Base-by-base conservation (phyloP, 2,329 filamentous ascomycete species). In the Ophiobolus disseminans region DNA sequence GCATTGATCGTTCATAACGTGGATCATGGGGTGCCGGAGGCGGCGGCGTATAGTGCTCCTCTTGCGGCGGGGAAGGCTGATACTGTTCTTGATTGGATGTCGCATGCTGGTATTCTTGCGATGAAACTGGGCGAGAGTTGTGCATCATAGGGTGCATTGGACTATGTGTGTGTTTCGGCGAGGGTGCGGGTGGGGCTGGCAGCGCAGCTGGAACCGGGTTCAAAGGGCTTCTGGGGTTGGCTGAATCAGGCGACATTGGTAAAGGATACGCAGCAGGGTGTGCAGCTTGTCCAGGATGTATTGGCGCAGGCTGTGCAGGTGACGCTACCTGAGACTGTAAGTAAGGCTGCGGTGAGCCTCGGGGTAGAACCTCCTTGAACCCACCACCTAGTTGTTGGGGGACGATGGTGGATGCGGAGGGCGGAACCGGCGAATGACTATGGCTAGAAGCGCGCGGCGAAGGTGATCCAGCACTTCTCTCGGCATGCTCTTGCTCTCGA, bases 341-440 rank as follows among this genome's bases (percentile, higher is more conserved):
- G 45, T 68, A 65, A 23, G 64, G 57, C 19, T 70, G 66, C 5
- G 66, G 60, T 22, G 67, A 65, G 43, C 46, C 58, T 17, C 65
- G 64, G 8, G 71, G 71, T 23, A 72, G 48, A 9, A 74, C 49
- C 40, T 74, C 71, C 22, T 63, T 61, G 44, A 71, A 74, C 6
- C 69, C 70, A 23, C 66, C 62, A 16, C 52, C 58, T 4, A 57
- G 53, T 36, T 48, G 35, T 53, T 51, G 54, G 6, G 48, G 20
- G n/a, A 55, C 50, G n/a, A 47, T 38, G 3, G 31, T n/a, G 21
- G 50, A 44, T 32, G 50, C 45, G 31, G 37, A 34, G 21, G 45
- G 53, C 5, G 53, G 63, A 21, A 57, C 57, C 14, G 57, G 53
- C 8, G 66, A 55, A 21, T 63, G 62, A 30, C 58, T 58, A 28